These are phyloP conservation scores for Hevea brasiliensis DNA, from an alignment of 345 rosid genomes.

Conservation along the genomic window DNA sequence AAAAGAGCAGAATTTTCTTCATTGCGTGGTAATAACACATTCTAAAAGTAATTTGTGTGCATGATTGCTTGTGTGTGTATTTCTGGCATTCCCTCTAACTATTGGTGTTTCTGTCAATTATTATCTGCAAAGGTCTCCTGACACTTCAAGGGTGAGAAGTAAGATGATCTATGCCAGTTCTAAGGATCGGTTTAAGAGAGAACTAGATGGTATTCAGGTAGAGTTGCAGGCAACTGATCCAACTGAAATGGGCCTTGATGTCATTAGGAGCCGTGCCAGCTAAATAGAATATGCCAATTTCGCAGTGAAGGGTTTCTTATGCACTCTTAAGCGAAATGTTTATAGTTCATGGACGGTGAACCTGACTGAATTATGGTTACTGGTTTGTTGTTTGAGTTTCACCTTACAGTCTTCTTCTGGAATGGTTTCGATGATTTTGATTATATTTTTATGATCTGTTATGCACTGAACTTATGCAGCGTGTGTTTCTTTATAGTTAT, in stretches of 20 bases:
- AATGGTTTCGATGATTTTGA: constrained; percentile 7
- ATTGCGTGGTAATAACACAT: constrained; percentile 43
- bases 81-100: background rate
- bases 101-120: background rate
- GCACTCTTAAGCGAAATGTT: constrained; percentile 27
- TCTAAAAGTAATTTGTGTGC: no score
- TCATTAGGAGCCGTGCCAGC: constrained; percentile 51
- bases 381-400: constrained; percentile 22
- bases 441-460: background rate
- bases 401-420: background rate
- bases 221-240: constrained; percentile 70
- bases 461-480: constrained; percentile 13
- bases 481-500: constrained; percentile 17
- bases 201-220: constrained; percentile 54
- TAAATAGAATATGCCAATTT: constrained; percentile 8
- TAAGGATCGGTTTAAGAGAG: constrained; percentile 66
- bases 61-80: background rate
- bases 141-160: constrained; percentile 55
- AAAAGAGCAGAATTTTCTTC: constrained; percentile 59
- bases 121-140: constrained; percentile 49
- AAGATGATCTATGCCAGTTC: constrained; percentile 70
- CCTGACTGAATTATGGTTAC: constrained; percentile 25
- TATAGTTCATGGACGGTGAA: constrained; percentile 26
- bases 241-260: constrained; percentile 60
- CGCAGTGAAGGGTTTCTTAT: constrained; percentile 9